These are phyloP conservation scores for Sclerotinia minor DNA, from an alignment of 2,329 filamentous ascomycete genomes.

Conservation along the genomic window DNA sequence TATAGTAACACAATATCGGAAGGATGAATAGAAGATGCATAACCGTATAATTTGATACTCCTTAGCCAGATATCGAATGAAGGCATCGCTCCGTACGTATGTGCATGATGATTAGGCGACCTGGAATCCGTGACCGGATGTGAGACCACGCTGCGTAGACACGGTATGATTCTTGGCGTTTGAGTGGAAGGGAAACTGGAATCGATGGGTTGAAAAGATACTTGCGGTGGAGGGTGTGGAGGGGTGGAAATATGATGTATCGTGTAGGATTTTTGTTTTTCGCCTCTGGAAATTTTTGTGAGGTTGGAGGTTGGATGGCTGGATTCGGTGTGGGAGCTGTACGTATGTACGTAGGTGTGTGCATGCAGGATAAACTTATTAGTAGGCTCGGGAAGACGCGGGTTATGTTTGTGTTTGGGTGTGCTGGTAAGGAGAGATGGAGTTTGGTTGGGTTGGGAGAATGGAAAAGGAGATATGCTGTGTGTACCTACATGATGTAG, in stretches of 20 bases:
- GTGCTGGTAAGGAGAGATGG: slow-evolving; percentile 14
- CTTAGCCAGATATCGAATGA: neutral
- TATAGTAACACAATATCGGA: slow-evolving; percentile 10
- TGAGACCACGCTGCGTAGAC: neutral
- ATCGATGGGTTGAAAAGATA: no score
- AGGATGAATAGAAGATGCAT: slow-evolving; percentile 12
- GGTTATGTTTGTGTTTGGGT: slow-evolving; percentile 7
- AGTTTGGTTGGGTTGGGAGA: slow-evolving; percentile 6
- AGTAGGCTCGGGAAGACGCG: slow-evolving; percentile 14
- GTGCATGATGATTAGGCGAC: slow-evolving; percentile 2
- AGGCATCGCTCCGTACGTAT: neutral
- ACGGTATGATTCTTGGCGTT: slow-evolving; percentile 8
- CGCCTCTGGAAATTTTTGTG: neutral
- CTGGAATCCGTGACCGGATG: neutral
- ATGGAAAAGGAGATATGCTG: neutral
- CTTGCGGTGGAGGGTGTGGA: neutral
- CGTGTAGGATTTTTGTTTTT: slow-evolving; percentile 1
- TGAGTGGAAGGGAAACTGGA: neutral
- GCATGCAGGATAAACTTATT: slow-evolving; percentile 3
- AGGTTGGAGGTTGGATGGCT: neutral
- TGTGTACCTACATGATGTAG: neutral
- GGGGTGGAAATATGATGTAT: slow-evolving; percentile 22
- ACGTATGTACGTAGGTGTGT: neutral
- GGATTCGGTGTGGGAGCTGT: neutral
- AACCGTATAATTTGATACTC: slow-evolving; percentile 4